Evolutionary conservation across 345 rosid genomes (phyloP).

Genomic region (Salix exigua): DNA sequence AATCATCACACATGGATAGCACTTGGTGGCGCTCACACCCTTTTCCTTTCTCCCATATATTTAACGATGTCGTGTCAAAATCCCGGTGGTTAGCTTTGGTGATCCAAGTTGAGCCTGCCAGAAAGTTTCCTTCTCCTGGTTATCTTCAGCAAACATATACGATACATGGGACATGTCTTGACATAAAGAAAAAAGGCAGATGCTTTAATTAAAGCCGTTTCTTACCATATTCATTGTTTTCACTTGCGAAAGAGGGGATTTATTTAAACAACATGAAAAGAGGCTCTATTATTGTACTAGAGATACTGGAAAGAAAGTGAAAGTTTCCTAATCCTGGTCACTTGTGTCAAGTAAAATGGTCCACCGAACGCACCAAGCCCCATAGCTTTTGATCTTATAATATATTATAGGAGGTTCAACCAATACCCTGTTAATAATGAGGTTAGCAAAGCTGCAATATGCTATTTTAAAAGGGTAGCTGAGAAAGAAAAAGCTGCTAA

Average conservation of each 20-base stretch:
- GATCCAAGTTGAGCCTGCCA: conserved; percentile 14
- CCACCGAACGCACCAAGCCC: conserved; percentile 11
- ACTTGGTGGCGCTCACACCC: not conserved
- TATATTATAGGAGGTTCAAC: conserved; percentile 7
- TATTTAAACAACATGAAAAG: not conserved
- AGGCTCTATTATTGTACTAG: not conserved
- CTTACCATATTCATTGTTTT: not conserved
- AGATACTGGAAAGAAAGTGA: not conserved
- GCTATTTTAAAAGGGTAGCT: not conserved
- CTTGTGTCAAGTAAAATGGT: conserved; percentile 3
- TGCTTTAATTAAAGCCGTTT: conserved; percentile 17
- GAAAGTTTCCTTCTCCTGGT: conserved; percentile 3
- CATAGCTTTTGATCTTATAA: conserved; percentile 11
- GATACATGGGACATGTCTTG: conserved; percentile 11
- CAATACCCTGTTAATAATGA: not conserved
- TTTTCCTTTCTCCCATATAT: not conserved
- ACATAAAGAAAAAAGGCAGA: conserved; percentile 12
- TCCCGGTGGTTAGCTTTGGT: not conserved
- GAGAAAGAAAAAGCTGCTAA: not conserved
- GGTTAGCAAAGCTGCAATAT: conserved; percentile 19
- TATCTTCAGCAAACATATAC: not conserved
- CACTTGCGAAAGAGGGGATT: not conserved
- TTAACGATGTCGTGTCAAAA: not conserved
- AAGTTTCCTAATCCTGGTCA: conserved; percentile 5
- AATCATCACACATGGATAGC: not conserved